These are phyloP conservation scores for Malus sieversii DNA, from an alignment of 306 rosid genomes.

Conservation along the genomic window DNA sequence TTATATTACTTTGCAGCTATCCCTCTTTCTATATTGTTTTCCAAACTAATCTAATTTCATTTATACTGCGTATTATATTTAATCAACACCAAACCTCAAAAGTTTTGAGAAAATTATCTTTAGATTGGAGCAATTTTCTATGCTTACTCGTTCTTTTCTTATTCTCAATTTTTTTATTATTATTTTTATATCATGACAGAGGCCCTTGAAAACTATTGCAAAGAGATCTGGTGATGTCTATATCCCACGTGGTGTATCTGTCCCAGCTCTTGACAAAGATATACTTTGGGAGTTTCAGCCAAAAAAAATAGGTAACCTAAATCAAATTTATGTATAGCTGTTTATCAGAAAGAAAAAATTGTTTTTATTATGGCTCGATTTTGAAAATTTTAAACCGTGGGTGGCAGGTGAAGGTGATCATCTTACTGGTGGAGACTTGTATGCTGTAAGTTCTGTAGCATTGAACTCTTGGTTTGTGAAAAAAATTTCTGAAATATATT, in stretches of 20 bases:
- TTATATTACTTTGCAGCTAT: conserved; percentile 3
- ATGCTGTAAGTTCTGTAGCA: conserved; percentile 62
- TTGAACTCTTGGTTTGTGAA: conserved; percentile 15
- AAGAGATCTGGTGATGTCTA: conserved; percentile 93
- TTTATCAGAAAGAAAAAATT: not conserved
- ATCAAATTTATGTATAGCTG: not conserved
- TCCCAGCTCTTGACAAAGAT: conserved; percentile 97
- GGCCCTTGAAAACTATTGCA: conserved; percentile 98
- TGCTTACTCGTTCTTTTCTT: not conserved
- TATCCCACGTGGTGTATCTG: conserved; percentile 96
- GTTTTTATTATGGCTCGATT: not conserved
- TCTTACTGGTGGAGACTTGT: conserved; percentile 91
- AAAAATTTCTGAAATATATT: not conserved
- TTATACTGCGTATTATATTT: not conserved
- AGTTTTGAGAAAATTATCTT: not conserved
- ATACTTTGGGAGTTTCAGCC: conserved; percentile 93
- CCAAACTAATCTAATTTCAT: not conserved
- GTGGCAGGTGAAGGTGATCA: conserved; percentile 86
- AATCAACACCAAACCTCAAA: not conserved
- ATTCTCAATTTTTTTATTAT: not conserved
- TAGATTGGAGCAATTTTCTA: not conserved
- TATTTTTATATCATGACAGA: conserved; percentile 28
- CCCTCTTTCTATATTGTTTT: not conserved
- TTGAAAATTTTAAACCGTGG: conserved; percentile 12
- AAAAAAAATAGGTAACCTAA: conserved; percentile 59